Conservation (phyloP, 768 basidiomycete species). For the Trametes gibbosa region DNA sequence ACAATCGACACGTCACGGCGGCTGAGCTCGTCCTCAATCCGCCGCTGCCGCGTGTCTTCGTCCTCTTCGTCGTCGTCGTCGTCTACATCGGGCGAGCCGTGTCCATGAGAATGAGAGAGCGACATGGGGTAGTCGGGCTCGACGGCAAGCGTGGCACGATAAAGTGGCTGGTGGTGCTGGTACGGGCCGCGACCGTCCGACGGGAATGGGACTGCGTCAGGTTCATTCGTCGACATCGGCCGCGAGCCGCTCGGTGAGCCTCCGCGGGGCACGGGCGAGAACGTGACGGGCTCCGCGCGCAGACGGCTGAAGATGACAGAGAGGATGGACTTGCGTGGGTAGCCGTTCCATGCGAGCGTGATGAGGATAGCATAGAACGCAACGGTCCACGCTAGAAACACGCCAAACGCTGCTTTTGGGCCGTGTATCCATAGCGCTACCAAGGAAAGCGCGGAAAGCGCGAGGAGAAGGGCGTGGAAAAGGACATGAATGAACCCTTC, state of each 20-base stretch:
- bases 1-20: constrained; percentile 83
- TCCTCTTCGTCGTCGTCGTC: constrained; percentile 68
- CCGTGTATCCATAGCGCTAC: constrained; percentile 58
- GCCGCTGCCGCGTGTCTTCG: constrained; percentile 67
- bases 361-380: constrained; percentile 57
- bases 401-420: constrained; percentile 52
- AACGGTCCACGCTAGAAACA: constrained; percentile 62
- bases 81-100: constrained; percentile 34
- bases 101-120: constrained; percentile 43
- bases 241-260: constrained; percentile 28
- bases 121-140: constrained; percentile 41
- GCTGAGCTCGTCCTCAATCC: constrained; percentile 80
- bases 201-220: constrained; percentile 45
- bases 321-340: constrained; percentile 56
- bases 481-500: constrained; percentile 46
- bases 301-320: constrained; percentile 47
- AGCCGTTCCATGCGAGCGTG: constrained; percentile 54
- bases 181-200: constrained; percentile 54
- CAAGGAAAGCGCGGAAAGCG: constrained; percentile 54
- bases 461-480: constrained; percentile 58
- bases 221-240: constrained; percentile 39
- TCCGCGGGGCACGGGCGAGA: constrained; percentile 32
- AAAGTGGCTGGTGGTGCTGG: constrained; percentile 63
- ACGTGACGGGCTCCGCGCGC: constrained; percentile 33
- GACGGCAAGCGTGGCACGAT: constrained; percentile 36